Conservation (phyloP, 192 early-diverging fungal genomes). For the Entophlyctis luteolus region DNA sequence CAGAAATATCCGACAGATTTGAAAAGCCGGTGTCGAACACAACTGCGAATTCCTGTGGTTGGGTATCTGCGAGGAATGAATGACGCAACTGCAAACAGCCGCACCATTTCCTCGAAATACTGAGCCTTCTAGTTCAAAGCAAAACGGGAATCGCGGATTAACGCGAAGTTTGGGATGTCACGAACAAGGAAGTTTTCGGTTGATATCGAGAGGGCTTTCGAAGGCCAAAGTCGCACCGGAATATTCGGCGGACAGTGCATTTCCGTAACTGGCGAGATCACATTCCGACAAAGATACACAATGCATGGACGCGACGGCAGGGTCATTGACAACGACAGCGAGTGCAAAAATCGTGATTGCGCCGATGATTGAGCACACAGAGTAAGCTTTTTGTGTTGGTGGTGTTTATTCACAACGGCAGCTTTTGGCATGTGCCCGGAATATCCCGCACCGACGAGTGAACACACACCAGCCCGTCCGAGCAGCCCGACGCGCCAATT, state of each 20-base stretch:
- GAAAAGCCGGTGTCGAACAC: slow-evolving; percentile 89
- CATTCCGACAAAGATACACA: neutral
- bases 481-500: no score
- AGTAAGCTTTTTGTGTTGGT: no score
- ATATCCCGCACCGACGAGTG: no score
- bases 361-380: no score
- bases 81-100: slow-evolving; percentile 44
- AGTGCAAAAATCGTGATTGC: no score
- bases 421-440: no score
- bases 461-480: no score
- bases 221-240: neutral
- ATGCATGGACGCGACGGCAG: no score
- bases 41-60: slow-evolving; percentile 85
- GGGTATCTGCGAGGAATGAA: slow-evolving; percentile 26
- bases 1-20: slow-evolving; percentile 95
- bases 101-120: slow-evolving; percentile 87
- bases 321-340: no score
- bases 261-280: neutral
- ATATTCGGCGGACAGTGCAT: slow-evolving; percentile 7
- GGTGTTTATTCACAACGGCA: no score
- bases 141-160: slow-evolving; percentile 60
- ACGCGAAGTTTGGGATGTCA: slow-evolving; percentile 47
- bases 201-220: slow-evolving; percentile 1
- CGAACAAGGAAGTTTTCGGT: slow-evolving; percentile 12
- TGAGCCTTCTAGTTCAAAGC: slow-evolving; percentile 73